Base-by-base conservation (phyloP, 306 rosid species). In the Trifolium fragiferum region DNA sequence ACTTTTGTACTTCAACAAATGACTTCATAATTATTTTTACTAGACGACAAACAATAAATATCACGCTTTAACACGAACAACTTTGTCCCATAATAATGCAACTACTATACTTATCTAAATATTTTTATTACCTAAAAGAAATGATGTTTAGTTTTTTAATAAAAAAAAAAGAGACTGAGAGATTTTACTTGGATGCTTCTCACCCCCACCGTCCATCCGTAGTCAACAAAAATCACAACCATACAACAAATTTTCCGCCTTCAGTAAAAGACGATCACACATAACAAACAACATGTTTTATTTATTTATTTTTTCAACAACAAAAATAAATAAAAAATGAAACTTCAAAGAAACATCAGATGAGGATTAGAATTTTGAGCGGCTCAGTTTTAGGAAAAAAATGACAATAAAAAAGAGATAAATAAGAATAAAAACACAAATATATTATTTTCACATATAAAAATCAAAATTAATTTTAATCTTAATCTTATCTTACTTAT, bases 301-400 rank as follows among this genome's bases (percentile, higher is more conserved):
- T 2, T n/a, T n/a, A n/a, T n/a, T n/a, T 8, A 16, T 41, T 59
- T 11, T 30, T n/a, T 16, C 10, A 68, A 41, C 5, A 67, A 47
- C 50, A 20, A 25, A 57, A 12, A n/a, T n/a, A n/a, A n/a, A n/a
- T n/a, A 59, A 27, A 44, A 59, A 43, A 16, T 4, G 38, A 33
- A 44, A 73, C 43, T 54, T 78, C 78, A 57, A 27, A 79, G 78
- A 66, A 80, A 38, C 11, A 38, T 37, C 41, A 27, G 70, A 40
- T 11, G 8, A 23, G 62, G 78, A 19, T 44, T 65, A 60, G 38
- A 67, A 32, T 15, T 23, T 68, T 18, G 63, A 53, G 63, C 57
- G 65, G 78, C 53, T 43, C 68, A 79, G 27, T n/a, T n/a, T 23
- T 10, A 64, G 23, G 58, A 20, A 21, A 25, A 58, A 49, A 18